A percentile compares a stretch with the other conserved stretches of the same genome.
Evolutionary conservation across 495 filamentous ascomycete species (phyloP).

Genomic region (Penicillium desertorum): DNA sequence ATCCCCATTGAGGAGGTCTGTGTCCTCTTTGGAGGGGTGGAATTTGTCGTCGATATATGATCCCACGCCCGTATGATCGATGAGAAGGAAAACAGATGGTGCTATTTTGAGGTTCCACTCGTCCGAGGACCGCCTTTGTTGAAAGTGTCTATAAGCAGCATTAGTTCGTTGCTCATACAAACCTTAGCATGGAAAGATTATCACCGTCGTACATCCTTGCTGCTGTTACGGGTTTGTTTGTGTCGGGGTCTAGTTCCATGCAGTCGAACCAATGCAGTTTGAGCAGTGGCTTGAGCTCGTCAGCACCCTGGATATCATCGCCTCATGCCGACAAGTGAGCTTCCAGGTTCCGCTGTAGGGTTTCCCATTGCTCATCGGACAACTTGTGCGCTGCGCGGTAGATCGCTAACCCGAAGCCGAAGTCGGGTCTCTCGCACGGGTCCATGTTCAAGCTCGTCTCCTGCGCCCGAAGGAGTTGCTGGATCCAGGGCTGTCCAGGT

Average conservation of each 20-base stretch:
- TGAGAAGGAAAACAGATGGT: constrained; percentile 6
- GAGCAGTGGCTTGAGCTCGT: constrained; percentile 12
- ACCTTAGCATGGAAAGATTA: not conserved
- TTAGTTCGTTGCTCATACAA: constrained; percentile 2
- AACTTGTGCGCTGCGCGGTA: constrained; percentile 17
- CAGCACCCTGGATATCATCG: constrained; percentile 15
- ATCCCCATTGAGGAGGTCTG: constrained; percentile 2
- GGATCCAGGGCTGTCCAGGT: constrained; percentile 12
- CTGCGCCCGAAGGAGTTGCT: constrained; percentile 5
- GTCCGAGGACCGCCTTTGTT: constrained; percentile 1
- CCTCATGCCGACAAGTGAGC: constrained; percentile 15
- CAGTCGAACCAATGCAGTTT: constrained; percentile 27
- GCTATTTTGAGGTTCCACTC: constrained; percentile 3
- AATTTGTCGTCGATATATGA: constrained; percentile 4
- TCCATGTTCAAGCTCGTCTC: constrained; percentile 1
- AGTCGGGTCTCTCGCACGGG: not conserved
- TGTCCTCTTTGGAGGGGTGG: constrained; percentile 6
- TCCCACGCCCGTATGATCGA: constrained; percentile 13
- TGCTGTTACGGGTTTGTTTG: not conserved
- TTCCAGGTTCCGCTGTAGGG: constrained; percentile 11
- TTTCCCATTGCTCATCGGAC: constrained; percentile 17
- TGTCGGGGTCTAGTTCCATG: constrained; percentile 12
- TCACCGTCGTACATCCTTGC: not conserved
- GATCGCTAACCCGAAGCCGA: constrained; percentile 18
- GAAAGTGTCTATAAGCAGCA: constrained; percentile 13